Base-by-base conservation (phyloP, 768 basidiomycete species). In the Suillus bovinus region DNA sequence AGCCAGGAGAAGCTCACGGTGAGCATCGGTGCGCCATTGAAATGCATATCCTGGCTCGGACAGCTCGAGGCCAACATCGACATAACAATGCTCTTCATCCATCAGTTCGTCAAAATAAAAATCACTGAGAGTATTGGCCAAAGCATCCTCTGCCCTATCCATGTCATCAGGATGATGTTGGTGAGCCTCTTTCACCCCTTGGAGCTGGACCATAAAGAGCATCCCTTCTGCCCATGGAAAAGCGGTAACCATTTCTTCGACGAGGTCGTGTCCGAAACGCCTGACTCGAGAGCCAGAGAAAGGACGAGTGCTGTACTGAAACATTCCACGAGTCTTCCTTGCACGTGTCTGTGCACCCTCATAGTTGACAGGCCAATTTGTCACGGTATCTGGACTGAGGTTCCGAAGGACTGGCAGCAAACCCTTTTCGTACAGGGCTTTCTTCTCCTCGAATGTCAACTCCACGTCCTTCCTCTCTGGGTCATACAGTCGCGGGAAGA, bases 281-380 rank as follows among this genome's bases (percentile, higher is more conserved):
- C 17, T 41, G 36, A 38, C 56, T 0, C 22, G 34, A 10, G 22
- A 2, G 5, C 41, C 24, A 5, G 29, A 10, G 41, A 44, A 59
- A 2, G 58, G 58, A 22, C 42, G 39, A 31, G 41, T 44, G 42
- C 22, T 10, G 7, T 59, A 59, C 5, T 59, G 42, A 20, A 1
- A 29, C 20, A 31, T 4, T 2, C 41, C 27, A 22, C 17, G 31
- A 7, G 9, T 1, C 20, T 59, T 59, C 8, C 14, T 29, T 9
- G 58, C 58, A 59, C 27, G 58, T 3, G 33, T 59, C 3, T 22
- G 39, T 9, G 31, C 58, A 20, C 58, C 39, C 4, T 24, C 27
- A 6, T 59, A 59, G 24, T 59, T 44, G 42, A 59, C 58, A 4
- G 58, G 31, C 58, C 58, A 59, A 34, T 59, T 59, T 4, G 58